phyloP scores from a whole-genome alignment of 2,329 filamentous ascomycete species.

The Botrytis aclada region DNA sequence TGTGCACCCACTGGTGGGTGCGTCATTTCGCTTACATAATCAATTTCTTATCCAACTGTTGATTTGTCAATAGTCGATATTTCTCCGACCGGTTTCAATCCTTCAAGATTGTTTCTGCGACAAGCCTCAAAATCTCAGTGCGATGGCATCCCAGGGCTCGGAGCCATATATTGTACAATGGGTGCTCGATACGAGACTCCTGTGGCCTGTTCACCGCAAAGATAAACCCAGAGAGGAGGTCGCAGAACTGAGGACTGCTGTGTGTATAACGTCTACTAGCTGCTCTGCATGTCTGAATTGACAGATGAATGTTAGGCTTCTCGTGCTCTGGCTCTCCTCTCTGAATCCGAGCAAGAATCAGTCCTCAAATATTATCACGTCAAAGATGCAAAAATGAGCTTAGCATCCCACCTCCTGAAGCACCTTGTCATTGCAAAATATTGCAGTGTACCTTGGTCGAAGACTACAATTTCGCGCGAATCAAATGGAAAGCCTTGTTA shows the following conservation, averaged over 20 bases:
- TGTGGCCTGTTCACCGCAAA: constrained; percentile 51
- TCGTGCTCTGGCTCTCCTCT: constrained; percentile 52
- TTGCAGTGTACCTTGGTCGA: constrained; percentile 57
- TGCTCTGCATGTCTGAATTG: background rate
- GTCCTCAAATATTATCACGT: constrained; percentile 63
- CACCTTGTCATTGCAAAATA: constrained; percentile 62
- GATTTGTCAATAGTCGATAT: background rate
- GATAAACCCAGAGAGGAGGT: constrained; percentile 35
- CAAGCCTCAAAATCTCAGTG: background rate
- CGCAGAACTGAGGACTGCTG: constrained; percentile 38
- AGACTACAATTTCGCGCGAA: constrained; percentile 56
- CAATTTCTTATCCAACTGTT: background rate
- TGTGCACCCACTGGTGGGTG: too few relatives aligned
- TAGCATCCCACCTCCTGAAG: constrained; percentile 72
- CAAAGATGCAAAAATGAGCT: constrained; percentile 70
- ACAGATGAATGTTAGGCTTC: constrained; percentile 45
- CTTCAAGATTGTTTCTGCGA: background rate
- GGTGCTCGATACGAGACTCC: constrained; percentile 57
- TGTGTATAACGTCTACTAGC: constrained; percentile 21
- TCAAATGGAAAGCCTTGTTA: constrained; percentile 46
- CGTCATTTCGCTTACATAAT: constrained; percentile 2
- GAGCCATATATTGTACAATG: constrained; percentile 51
- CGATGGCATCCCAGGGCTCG: background rate
- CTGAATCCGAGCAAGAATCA: constrained; percentile 52
- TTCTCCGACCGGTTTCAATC: background rate